Percentiles rank a stretch among this genome's conserved stretches.
Evolutionary conservation across 2,329 filamentous ascomycete species (phyloP).

Genomic region (Colletotrichum endophyticum): DNA sequence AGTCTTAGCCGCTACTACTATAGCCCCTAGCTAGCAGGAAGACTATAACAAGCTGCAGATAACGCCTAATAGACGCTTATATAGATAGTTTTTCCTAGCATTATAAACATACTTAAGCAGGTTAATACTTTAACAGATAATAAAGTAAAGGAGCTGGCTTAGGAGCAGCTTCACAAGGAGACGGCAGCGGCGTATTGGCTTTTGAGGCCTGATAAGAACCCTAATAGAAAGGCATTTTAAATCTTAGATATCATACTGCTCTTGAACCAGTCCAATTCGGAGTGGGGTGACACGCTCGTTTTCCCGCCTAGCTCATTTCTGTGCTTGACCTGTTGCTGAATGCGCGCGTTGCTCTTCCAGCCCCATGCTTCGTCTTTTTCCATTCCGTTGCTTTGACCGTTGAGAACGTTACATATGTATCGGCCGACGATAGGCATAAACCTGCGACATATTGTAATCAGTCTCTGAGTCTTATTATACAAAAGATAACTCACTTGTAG

Average conservation of each 20-base stretch:
- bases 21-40: too few species aligned
- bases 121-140: too few species aligned
- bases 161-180: too few species aligned
- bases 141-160: too few species aligned
- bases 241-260: neutral
- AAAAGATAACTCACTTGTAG: neutral
- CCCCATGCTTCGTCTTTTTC: constrained; percentile 3
- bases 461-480: too few species aligned
- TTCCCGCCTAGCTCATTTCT: neutral
- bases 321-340: neutral
- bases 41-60: too few species aligned
- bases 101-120: too few species aligned
- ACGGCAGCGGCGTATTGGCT: rapidly evolving
- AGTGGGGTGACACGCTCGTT: neutral
- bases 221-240: neutral
- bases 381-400: neutral
- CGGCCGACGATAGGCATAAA: neutral
- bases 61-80: too few species aligned
- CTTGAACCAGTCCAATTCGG: neutral
- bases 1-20: too few species aligned
- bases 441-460: neutral
- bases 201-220: too few species aligned
- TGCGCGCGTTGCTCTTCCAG: neutral
- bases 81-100: rapidly evolving
- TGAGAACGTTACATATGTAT: neutral